A percentile compares a stretch with the other conserved stretches of the same genome.
These are phyloP conservation scores for Biscogniauxia sp. DNA, from an alignment of 2,329 filamentous ascomycete species.

Conservation along the genomic window DNA sequence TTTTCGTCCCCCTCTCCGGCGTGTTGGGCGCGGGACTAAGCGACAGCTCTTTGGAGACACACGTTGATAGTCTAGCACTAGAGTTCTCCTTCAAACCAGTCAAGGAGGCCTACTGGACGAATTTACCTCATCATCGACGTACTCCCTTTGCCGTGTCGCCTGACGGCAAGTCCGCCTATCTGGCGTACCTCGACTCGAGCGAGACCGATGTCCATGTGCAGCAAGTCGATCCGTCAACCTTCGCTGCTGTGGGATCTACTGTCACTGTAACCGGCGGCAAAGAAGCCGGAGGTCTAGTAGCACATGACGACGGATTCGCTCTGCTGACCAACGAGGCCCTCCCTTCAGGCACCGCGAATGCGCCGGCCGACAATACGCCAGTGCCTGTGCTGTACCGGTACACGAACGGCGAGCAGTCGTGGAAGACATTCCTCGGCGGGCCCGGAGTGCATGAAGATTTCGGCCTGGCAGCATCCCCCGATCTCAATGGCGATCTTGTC, in stretches of 20 bases:
- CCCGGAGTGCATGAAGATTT: constrained; percentile 47
- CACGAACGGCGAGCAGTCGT: constrained; percentile 52
- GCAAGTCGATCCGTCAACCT: constrained; percentile 52
- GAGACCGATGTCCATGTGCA: constrained; percentile 57
- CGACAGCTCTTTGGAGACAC: constrained; percentile 26
- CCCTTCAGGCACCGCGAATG: constrained; percentile 47
- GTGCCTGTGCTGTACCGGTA: constrained; percentile 60
- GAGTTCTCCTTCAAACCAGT: constrained; percentile 53
- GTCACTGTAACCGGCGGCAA: constrained; percentile 53
- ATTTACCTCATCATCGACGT: constrained; percentile 57
- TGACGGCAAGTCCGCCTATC: constrained; percentile 55
- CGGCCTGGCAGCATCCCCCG: constrained; percentile 51
- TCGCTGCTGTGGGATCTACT: constrained; percentile 49
- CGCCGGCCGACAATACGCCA: constrained; percentile 46
- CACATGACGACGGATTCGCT: constrained; percentile 63
- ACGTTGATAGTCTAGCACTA: constrained; percentile 46
- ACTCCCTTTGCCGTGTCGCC: constrained; percentile 63
- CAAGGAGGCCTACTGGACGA: constrained; percentile 60
- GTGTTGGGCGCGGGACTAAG: constrained; percentile 9
- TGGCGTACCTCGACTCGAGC: constrained; percentile 58
- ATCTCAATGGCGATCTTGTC: constrained; percentile 62
- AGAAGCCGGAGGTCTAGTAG: constrained; percentile 60
- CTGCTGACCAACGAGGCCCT: constrained; percentile 57
- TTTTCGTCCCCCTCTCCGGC: not conserved
- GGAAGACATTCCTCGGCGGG: constrained; percentile 59